These are phyloP conservation scores for Cystobasidiaceae sp. DNA, from an alignment of 1,284 basidiomycete species.

Conservation along the genomic window DNA sequence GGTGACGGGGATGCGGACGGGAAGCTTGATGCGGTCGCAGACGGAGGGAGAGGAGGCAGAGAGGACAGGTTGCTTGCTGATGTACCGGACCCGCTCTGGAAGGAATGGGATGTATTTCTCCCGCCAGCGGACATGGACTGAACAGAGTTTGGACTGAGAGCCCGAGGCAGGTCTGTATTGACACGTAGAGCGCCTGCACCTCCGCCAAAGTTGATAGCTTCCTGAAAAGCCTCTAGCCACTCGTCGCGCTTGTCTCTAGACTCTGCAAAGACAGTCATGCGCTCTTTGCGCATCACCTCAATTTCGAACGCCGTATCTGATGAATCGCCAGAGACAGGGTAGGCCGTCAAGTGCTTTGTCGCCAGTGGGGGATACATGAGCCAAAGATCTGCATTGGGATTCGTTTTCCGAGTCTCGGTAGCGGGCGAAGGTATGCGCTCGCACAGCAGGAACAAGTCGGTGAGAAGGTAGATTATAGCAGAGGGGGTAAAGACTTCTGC, in stretches of 20 bases:
- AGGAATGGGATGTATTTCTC: constrained; percentile 4
- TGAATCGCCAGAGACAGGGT: constrained; percentile 33
- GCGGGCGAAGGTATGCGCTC: constrained; percentile 62
- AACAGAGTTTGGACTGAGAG: constrained; percentile 2
- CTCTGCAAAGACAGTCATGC: constrained; percentile 52
- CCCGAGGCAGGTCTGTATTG: constrained; percentile 16
- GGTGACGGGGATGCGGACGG: constrained; percentile 16
- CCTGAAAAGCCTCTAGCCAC: constrained; percentile 30
- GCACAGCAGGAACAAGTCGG: constrained; percentile 83
- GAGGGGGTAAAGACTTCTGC: constrained; percentile 64
- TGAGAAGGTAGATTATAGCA: constrained; percentile 84
- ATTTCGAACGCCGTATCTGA: constrained; percentile 65
- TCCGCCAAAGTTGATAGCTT: constrained; percentile 22
- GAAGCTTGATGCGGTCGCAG: constrained; percentile 24
- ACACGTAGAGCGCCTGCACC: constrained; percentile 16
- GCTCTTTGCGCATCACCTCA: constrained; percentile 84
- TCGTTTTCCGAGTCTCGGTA: constrained; percentile 49
- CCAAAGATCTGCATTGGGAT: constrained; percentile 72
- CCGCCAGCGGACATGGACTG: neutral
- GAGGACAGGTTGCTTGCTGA: neutral
- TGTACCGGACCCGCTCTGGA: constrained; percentile 5
- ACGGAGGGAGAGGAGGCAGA: constrained; percentile 20
- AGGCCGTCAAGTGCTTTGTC: constrained; percentile 69
- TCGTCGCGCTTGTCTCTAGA: constrained; percentile 13
- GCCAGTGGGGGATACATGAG: constrained; percentile 91